Base-by-base conservation (phyloP, 331 rosid species). In the Quercus lobata region DNA sequence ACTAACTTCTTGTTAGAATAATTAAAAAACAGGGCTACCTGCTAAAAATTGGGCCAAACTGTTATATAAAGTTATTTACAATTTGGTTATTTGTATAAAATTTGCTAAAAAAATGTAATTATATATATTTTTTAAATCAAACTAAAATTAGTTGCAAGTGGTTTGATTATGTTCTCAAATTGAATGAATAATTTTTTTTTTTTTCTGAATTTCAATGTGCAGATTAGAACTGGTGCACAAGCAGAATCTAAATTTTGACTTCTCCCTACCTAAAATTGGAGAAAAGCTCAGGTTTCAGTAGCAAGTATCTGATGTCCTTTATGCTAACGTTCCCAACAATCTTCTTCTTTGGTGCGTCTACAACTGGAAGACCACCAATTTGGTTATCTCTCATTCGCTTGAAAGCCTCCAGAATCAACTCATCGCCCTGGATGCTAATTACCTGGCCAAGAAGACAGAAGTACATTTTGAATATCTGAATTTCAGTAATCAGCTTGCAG, bases 381-480 rank as follows among this genome's bases (percentile, higher is more conserved):
- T 79, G 84, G 71, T 89, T 79, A 66, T 96, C 97, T 83, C 74
- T 86, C 97, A 93, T 95, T 82, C 69, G 86, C 89, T 89, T 95
- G 93, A 93, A 95, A 80, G 99, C 96, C 90, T 95, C 97, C 69
- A 92, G 93, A 79, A 93, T 76, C 80, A 95, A 81, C 65, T 85
- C 96, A 69, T 86, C 58, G 71, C 88, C 85, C 76, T 83, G 89
- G 84, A 92, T 77, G 86, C 89, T 86, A 70, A 92, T 63, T 78
- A 94, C 91, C 98, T 92, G 86, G 25, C 70, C 76, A 83, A 71
- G 81, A 83, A 65, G 77, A 66, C 14, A 80, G 19, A 46, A 60
- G 25, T 24, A 21, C 69, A 46, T 82, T 74, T 58, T 30, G 75
- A 79, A 74, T 76, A 78, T 63, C 68, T 75, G 41, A 83, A 69